Conservation (phyloP, 2,329 filamentous ascomycete species). For the Aspergillus arachidicola region DNA sequence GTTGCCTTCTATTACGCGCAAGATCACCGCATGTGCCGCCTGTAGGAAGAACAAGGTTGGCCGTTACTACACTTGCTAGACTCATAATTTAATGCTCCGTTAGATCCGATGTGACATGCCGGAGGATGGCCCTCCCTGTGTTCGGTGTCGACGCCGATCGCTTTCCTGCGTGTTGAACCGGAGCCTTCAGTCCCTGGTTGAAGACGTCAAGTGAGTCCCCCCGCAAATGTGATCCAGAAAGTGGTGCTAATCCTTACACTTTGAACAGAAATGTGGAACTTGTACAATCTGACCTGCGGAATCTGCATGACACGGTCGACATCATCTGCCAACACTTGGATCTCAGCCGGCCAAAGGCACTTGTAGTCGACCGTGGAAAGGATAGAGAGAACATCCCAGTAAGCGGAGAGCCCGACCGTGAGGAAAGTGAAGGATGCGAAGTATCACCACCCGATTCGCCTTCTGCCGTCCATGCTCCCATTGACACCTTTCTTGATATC, state of each 20-base stretch:
- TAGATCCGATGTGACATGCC: slow-evolving; percentile 54
- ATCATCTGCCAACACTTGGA: slow-evolving; percentile 35
- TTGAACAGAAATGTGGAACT: neutral
- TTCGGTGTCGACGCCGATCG: slow-evolving; percentile 48
- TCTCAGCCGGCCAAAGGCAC: slow-evolving; percentile 27
- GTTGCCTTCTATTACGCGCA: neutral
- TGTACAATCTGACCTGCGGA: neutral
- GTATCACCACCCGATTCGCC: slow-evolving; percentile 38
- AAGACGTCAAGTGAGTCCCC: neutral
- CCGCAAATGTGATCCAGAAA: neutral
- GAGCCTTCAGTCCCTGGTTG: slow-evolving; percentile 40
- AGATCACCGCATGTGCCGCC: neutral
- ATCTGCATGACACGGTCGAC: neutral
- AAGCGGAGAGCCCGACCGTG: slow-evolving; percentile 2
- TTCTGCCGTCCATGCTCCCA: slow-evolving; percentile 38
- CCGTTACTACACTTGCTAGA: neutral
- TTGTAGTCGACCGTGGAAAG: slow-evolving; percentile 2
- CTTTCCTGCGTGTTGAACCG: slow-evolving; percentile 53
- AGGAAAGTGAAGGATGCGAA: slow-evolving; percentile 41
- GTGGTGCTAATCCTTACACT: accelerated
- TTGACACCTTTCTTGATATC: slow-evolving; percentile 41
- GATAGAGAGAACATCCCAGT: neutral
- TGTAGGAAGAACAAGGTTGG: neutral
- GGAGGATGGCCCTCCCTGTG: slow-evolving; percentile 48
- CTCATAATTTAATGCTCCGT: neutral